Evolutionary conservation across 441 rosid genomes (phyloP).

Genomic region (Gossypium laxum): DNA sequence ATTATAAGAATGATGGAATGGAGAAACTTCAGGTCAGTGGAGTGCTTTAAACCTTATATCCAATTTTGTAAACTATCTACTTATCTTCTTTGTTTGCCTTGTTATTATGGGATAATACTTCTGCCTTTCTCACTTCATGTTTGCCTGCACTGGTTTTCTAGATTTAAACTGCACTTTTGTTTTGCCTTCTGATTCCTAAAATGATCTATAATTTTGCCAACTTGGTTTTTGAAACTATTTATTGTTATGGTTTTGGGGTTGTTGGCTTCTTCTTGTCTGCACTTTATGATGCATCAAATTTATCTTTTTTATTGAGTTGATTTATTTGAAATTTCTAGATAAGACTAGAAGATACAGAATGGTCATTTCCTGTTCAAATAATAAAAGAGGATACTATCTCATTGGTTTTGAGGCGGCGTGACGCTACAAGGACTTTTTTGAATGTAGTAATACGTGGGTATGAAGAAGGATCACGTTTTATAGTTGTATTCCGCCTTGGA

Average conservation of each 20-base stretch:
- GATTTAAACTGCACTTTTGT: background rate
- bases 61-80: constrained; percentile 2
- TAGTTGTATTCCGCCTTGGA: constrained; percentile 86
- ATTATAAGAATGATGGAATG: constrained; percentile 38
- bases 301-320: constrained; percentile 5
- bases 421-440: constrained; percentile 47
- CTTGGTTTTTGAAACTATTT: background rate
- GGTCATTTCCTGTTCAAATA: constrained; percentile 91
- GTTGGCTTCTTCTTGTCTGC: background rate
- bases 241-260: background rate
- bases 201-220: background rate
- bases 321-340: constrained; percentile 38
- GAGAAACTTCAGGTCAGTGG: constrained; percentile 78
- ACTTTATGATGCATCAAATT: background rate
- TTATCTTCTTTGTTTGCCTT: background rate
- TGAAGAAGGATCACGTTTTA: constrained; percentile 97
- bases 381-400: constrained; percentile 80
- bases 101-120: background rate
- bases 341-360: constrained; percentile 64
- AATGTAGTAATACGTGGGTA: constrained; percentile 85
- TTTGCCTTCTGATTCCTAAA: background rate
- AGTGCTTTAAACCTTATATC: constrained; percentile 12
- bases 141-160: background rate
- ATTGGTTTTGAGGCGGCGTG: constrained; percentile 58
- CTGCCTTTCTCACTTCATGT: background rate